Conservation (phyloP, 441 rosid species). For the Populus hybrid region DNA sequence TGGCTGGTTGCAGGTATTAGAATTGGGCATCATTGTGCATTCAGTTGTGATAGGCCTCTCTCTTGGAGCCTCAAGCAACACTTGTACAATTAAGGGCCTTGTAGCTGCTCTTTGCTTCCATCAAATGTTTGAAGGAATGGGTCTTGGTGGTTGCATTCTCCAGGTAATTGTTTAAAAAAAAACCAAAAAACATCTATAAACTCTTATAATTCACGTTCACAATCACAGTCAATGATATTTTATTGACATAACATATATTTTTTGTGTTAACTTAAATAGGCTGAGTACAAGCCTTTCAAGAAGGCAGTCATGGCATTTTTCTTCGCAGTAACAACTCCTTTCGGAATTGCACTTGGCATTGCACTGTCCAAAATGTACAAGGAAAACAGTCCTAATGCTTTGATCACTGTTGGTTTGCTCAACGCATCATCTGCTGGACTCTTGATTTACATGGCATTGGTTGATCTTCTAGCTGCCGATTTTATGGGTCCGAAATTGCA, state of each 20-base stretch:
- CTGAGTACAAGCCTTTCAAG: slow-evolving; percentile 31
- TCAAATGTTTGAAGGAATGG: slow-evolving; percentile 85
- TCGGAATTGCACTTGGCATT: slow-evolving; percentile 45
- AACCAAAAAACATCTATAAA: background rate
- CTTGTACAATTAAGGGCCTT: slow-evolving; percentile 44
- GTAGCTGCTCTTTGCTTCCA: slow-evolving; percentile 74
- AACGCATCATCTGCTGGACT: slow-evolving; percentile 48
- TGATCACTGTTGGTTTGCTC: slow-evolving; percentile 45
- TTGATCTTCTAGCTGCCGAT: slow-evolving; percentile 44
- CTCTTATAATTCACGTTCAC: background rate
- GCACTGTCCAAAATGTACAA: slow-evolving; percentile 31
- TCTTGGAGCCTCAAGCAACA: slow-evolving; percentile 36
- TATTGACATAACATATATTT: too few relatives aligned
- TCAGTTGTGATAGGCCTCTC: slow-evolving; percentile 44
- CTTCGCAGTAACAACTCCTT: slow-evolving; percentile 46
- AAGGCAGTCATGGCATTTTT: slow-evolving; percentile 40
- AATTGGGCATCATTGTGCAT: slow-evolving; percentile 50
- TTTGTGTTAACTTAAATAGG: slow-evolving; percentile 15
- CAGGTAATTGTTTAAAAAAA: slow-evolving; percentile 31
- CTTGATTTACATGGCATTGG: slow-evolving; percentile 57
- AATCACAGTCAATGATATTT: background rate
- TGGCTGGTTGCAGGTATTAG: slow-evolving; percentile 37
- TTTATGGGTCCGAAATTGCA: slow-evolving; percentile 48
- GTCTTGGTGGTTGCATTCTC: slow-evolving; percentile 66
- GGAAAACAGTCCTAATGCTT: slow-evolving; percentile 40